Evolutionary conservation across 1,139 yeast genomes (phyloP), one percentile per base, ranked within the genome.

Genomic region (Ogataea hybrid): DNA sequence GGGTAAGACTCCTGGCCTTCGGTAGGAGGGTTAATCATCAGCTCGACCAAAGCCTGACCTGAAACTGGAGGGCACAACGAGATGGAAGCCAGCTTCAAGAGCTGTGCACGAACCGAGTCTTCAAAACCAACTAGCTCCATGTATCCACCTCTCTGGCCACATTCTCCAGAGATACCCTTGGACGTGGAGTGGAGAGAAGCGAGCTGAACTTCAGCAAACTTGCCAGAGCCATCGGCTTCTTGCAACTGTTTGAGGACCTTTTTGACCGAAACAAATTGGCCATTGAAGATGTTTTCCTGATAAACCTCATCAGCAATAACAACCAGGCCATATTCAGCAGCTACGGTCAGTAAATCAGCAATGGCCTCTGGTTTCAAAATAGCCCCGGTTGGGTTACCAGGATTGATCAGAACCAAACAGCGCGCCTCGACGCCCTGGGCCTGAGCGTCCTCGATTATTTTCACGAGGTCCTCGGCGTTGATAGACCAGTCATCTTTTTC

Each of bases 101-200:
- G 72, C 41, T 85, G 73, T 31, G 79, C 84, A 54, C 73, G 70
- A 14, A 90, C 83, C 37, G 84, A 90, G 4, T 71, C 71, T 20
- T 75, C 69, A 65, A 92, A 86, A 1, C 96, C 96, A 12, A 82
- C 77, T 11, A 90, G 69, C 66, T 92, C 98, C 95, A 92, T 86
- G 71, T 90, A 94, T 4, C 99, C 98, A 57, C 97, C 98, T 67
- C 98, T 82, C 69, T 92, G 98, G 45, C 98, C 98, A 73, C 98
- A 92, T 68, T 92, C 98, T 46, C 98, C 99, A 54, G 89, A 78
- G 58, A 89, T 87, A 62, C 98, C 98, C 68, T 92, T 92, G 15
- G 97, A 90, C 29, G 95, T 89, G 12, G 97, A 89, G 64, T 92
- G 97, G 52, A 92, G 71, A 2, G 97, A 90, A 2, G 95, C 97